A percentile compares a stretch with the other conserved stretches of the same genome.
These are phyloP conservation scores for Rosa hybrid DNA, from an alignment of 331 rosid species.

Conservation along the genomic window DNA sequence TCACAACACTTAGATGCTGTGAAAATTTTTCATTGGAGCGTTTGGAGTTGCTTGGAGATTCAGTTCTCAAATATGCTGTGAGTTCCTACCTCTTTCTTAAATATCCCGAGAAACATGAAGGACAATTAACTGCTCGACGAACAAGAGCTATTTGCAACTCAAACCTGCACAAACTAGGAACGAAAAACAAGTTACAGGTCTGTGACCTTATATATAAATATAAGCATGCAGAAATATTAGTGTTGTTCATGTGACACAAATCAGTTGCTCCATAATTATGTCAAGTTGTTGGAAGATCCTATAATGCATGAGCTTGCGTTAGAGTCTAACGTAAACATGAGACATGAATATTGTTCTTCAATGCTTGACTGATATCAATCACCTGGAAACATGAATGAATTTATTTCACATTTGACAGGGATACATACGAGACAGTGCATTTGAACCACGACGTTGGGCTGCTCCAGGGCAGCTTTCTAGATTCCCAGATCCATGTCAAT, in stretches of 20 bases:
- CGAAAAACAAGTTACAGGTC: conserved; percentile 65
- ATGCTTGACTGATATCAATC: not conserved
- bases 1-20: conserved; percentile 71
- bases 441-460: conserved; percentile 95
- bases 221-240: not conserved
- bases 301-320: not conserved
- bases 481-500: conserved; percentile 57
- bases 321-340: not conserved
- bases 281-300: not conserved
- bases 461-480: conserved; percentile 83
- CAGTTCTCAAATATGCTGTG: conserved; percentile 74
- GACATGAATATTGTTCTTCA: not conserved
- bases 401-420: conserved; percentile 48
- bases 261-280: not conserved
- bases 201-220: not conserved
- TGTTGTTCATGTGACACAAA: not conserved
- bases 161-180: conserved; percentile 68
- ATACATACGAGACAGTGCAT: conserved; percentile 73
- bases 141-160: conserved; percentile 58
- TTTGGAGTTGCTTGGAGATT: conserved; percentile 91
- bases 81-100: conserved; percentile 85
- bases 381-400: not conserved
- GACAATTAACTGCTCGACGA: conserved; percentile 60
- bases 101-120: conserved; percentile 75
- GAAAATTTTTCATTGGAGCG: conserved; percentile 84